Evolutionary conservation across 345 rosid species (phyloP).

Genomic region (Murraya paniculata): DNA sequence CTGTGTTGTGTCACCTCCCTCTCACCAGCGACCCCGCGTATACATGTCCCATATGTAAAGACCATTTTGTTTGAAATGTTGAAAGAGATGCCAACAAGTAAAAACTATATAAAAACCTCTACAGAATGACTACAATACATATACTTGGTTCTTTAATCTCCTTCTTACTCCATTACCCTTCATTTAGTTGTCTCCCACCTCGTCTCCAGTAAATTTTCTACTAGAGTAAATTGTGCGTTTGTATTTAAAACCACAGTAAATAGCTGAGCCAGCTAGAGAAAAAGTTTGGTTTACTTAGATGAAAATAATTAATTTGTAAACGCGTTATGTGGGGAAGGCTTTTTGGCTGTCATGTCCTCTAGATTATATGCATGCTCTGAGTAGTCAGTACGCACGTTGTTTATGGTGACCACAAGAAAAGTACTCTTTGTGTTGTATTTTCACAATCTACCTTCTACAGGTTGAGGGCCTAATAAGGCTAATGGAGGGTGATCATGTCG

Average conservation of each 20-base stretch:
- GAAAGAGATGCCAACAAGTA: not conserved
- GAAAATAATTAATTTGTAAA: not conserved
- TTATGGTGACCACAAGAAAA: not conserved
- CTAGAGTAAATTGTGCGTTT: not conserved
- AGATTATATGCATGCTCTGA: not conserved
- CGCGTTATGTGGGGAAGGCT: not conserved
- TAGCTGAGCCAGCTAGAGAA: not conserved
- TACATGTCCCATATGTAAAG: not conserved
- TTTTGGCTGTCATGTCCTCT: slow-evolving; percentile 1
- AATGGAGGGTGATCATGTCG: slow-evolving; percentile 97
- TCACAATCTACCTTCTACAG: slow-evolving; percentile 26
- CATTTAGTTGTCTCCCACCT: too few relatives aligned
- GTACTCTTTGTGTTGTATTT: not conserved
- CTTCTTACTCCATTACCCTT: too few relatives aligned
- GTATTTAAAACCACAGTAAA: not conserved
- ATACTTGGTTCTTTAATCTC: too few relatives aligned
- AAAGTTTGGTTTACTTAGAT: not conserved
- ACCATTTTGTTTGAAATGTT: not conserved
- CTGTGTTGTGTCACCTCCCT: not conserved
- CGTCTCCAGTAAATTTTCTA: too few relatives aligned
- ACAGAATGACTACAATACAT: too few relatives aligned
- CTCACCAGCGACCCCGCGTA: not conserved
- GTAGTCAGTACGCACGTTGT: not conserved
- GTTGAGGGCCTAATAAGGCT: slow-evolving; percentile 93
- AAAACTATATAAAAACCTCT: too few relatives aligned